Evolutionary conservation across 202 grass and related monocot species (phyloP).

Genomic region (Cymbopogon flexuosus): DNA sequence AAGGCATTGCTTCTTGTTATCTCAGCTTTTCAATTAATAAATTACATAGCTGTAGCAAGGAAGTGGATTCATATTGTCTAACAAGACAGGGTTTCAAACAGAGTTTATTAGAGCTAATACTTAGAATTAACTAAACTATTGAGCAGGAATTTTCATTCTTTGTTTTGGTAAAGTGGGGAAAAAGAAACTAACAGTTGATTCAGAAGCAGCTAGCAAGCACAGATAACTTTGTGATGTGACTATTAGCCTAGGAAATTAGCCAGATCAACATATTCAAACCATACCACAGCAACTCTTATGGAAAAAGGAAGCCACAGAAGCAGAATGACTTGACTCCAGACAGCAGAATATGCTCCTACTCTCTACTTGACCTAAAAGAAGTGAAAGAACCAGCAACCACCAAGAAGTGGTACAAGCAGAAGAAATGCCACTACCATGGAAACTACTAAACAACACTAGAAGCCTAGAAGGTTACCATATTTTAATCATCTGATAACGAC

Average conservation of each 20-base stretch:
- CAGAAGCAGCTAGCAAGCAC: not conserved
- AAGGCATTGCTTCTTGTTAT: not conserved
- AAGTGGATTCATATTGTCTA: slow-evolving; percentile 11
- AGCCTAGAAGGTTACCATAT: not conserved
- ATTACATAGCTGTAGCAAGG: not conserved
- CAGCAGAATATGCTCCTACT: not conserved
- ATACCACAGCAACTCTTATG: not conserved
- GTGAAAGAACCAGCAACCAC: slow-evolving; percentile 19
- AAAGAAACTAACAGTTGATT: not conserved
- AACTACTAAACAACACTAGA: not conserved
- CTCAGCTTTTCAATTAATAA: not conserved
- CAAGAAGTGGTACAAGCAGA: not conserved
- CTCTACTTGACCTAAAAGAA: slow-evolving; percentile 9
- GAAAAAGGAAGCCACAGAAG: slow-evolving; percentile 11
- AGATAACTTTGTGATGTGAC: not conserved
- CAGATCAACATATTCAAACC: not conserved
- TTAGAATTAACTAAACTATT: not conserved
- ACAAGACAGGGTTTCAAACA: not conserved
- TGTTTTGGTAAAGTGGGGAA: not conserved
- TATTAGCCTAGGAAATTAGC: not conserved
- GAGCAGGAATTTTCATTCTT: not conserved
- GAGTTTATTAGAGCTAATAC: not conserved
- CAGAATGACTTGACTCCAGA: slow-evolving; percentile 11
- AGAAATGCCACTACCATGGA: not conserved
- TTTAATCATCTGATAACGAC: not conserved